phyloP scores from a whole-genome alignment of 768 basidiomycete species.

The Galerina sulciceps region DNA sequence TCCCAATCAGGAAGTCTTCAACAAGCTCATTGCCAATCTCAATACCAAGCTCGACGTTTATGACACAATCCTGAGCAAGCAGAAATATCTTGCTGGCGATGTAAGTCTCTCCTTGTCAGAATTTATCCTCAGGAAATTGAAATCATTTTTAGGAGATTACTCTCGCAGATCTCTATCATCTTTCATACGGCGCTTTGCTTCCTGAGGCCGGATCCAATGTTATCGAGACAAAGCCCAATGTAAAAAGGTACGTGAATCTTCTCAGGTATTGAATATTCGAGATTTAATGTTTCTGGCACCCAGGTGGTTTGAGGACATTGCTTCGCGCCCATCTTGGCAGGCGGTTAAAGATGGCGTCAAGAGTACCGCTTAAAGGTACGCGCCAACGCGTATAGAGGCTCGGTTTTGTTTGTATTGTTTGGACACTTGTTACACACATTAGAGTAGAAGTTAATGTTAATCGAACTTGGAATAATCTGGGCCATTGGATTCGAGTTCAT shows the following conservation, averaged over 20 bases:
- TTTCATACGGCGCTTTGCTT: slow-evolving; percentile 42
- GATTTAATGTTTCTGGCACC: not conserved
- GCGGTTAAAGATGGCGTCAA: slow-evolving; percentile 10
- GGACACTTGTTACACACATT: too few species aligned
- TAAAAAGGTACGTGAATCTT: slow-evolving; percentile 36
- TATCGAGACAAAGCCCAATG: slow-evolving; percentile 47
- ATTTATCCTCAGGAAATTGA: not conserved
- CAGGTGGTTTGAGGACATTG: slow-evolving; percentile 17
- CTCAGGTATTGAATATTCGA: too few species aligned
- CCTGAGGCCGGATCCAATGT: slow-evolving; percentile 30
- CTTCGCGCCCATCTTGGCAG: slow-evolving; percentile 15
- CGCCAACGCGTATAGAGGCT: too few species aligned
- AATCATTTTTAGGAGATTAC: slow-evolving; percentile 38
- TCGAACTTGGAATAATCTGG: too few species aligned
- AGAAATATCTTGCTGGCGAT: slow-evolving; percentile 59
- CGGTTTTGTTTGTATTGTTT: too few species aligned
- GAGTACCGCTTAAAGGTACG: too few species aligned
- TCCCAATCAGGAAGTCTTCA: slow-evolving; percentile 28
- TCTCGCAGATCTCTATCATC: slow-evolving; percentile 53
- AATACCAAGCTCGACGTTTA: slow-evolving; percentile 52
- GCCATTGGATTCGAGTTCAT: too few species aligned
- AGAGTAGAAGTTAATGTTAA: too few species aligned
- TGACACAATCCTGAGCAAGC: slow-evolving; percentile 55
- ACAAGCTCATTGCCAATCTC: slow-evolving; percentile 33
- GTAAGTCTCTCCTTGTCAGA: slow-evolving; percentile 32